These are phyloP conservation scores for Lichtheimia ramosa DNA, from an alignment of 371 early-diverging fungal species.

Conservation along the genomic window DNA sequence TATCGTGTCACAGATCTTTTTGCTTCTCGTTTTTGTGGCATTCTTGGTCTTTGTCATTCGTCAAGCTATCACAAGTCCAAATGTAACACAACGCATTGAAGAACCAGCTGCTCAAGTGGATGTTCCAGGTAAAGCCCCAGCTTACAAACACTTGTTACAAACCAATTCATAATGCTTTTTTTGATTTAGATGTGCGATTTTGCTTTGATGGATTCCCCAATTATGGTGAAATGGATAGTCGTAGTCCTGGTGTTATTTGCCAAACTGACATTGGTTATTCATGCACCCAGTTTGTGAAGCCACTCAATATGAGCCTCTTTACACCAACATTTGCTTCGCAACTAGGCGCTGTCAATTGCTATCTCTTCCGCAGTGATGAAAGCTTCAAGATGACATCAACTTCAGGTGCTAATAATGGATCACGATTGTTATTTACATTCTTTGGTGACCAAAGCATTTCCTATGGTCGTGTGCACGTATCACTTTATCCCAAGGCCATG, in stretches of 20 bases:
- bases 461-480: constrained; percentile 41
- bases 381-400: constrained; percentile 32
- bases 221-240: constrained; percentile 5
- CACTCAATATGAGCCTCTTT: constrained; percentile 38
- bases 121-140: constrained; percentile 28
- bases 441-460: constrained; percentile 28
- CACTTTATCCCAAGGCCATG: constrained; percentile 41
- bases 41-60: constrained; percentile 47
- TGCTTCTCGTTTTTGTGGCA: constrained; percentile 38
- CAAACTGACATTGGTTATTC: constrained; percentile 35
- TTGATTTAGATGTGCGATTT: constrained; percentile 40
- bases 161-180: background rate
- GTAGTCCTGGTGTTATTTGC: constrained; percentile 36
- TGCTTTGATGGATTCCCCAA: constrained; percentile 45
- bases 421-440: constrained; percentile 37
- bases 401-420: constrained; percentile 44
- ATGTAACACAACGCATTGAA: constrained; percentile 41
- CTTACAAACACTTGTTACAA: background rate
- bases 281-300: constrained; percentile 27
- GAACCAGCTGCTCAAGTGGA: constrained; percentile 31
- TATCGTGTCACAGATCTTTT: constrained; percentile 37
- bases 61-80: constrained; percentile 47
- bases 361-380: constrained; percentile 31
- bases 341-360: constrained; percentile 41
- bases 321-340: constrained; percentile 34